These are phyloP conservation scores for Coemansia sp. DNA, from an alignment of 192 early-diverging fungal species.

Conservation along the genomic window DNA sequence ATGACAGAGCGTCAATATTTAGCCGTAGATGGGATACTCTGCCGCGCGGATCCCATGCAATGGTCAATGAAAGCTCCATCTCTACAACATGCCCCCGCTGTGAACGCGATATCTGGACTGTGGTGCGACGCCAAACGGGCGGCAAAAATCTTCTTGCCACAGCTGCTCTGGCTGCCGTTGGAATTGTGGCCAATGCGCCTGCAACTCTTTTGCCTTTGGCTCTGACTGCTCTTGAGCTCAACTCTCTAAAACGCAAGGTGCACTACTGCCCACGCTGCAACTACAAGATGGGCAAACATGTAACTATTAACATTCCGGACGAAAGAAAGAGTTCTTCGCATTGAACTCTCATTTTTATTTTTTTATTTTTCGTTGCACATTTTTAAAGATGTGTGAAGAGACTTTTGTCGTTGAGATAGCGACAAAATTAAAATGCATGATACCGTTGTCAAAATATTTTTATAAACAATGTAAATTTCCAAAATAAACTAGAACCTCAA, in stretches of 20 bases:
- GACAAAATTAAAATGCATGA: background rate
- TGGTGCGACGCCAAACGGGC: conserved; percentile 39
- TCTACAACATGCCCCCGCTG: conserved; percentile 38
- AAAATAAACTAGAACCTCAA: too few relatives aligned
- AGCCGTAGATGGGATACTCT: conserved; percentile 24
- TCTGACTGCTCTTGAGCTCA: conserved; percentile 40
- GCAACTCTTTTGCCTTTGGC: conserved; percentile 44
- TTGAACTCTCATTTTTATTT: background rate
- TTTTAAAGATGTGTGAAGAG: background rate
- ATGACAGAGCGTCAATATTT: conserved; percentile 39
- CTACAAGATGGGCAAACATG: conserved; percentile 47
- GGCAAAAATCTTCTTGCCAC: conserved; percentile 49
- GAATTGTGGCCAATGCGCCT: conserved; percentile 41
- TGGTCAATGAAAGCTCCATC: conserved; percentile 22
- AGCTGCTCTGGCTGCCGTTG: conserved; percentile 28
- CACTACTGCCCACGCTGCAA: conserved; percentile 50
- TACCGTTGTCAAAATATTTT: too few relatives aligned
- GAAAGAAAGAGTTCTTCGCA: conserved; percentile 1
- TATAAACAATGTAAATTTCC: too few relatives aligned
- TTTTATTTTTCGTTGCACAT: background rate
- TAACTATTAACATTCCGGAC: conserved; percentile 45
- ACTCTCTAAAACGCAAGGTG: conserved; percentile 43
- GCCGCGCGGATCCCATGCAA: conserved; percentile 35
- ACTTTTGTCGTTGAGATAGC: background rate
- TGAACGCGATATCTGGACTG: conserved; percentile 27